These are phyloP conservation scores for Ceratocystis cubensis DNA, from an alignment of 2,329 filamentous ascomycete genomes.

Conservation along the genomic window DNA sequence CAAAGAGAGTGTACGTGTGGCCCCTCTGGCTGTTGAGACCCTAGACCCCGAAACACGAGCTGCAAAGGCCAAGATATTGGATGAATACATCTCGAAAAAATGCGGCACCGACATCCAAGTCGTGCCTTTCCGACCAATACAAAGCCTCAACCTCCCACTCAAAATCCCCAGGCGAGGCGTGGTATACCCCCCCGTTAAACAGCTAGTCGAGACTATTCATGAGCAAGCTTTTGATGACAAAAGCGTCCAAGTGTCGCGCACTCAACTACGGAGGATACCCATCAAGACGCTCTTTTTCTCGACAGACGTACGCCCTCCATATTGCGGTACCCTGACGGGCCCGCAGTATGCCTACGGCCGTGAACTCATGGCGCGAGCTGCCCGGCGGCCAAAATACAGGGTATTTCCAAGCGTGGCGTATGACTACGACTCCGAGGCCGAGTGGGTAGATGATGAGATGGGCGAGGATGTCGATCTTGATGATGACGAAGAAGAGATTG, in stretches of 20 bases:
- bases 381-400: slow-evolving; percentile 41
- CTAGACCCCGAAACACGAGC: slow-evolving; percentile 46
- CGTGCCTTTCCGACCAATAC: slow-evolving; percentile 34
- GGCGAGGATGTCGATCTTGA: slow-evolving; percentile 60
- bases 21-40: slow-evolving; percentile 41
- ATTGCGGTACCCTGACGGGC: slow-evolving; percentile 60
- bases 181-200: slow-evolving; percentile 41
- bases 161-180: slow-evolving; percentile 35
- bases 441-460: slow-evolving; percentile 63
- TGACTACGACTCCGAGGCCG: slow-evolving; percentile 74
- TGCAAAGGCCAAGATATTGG: slow-evolving; percentile 40
- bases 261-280: slow-evolving; percentile 41
- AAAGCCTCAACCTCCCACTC: slow-evolving; percentile 36
- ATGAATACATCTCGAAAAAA: slow-evolving; percentile 36
- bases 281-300: slow-evolving; percentile 52
- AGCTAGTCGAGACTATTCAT: slow-evolving; percentile 45
- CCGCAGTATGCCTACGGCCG: slow-evolving; percentile 36
- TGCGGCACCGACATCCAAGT: slow-evolving; percentile 34
- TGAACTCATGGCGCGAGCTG: slow-evolving; percentile 38
- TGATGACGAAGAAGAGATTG: slow-evolving; percentile 54
- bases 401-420: slow-evolving; percentile 55
- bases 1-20: slow-evolving; percentile 59
- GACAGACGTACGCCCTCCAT: slow-evolving; percentile 55
- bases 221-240: slow-evolving; percentile 24
- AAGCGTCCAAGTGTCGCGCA: slow-evolving; percentile 29